Percentiles rank a stretch among this genome's conserved stretches.
Evolutionary conservation across 2,329 filamentous ascomycete genomes (phyloP).

Genomic region (Penicillium sp.): DNA sequence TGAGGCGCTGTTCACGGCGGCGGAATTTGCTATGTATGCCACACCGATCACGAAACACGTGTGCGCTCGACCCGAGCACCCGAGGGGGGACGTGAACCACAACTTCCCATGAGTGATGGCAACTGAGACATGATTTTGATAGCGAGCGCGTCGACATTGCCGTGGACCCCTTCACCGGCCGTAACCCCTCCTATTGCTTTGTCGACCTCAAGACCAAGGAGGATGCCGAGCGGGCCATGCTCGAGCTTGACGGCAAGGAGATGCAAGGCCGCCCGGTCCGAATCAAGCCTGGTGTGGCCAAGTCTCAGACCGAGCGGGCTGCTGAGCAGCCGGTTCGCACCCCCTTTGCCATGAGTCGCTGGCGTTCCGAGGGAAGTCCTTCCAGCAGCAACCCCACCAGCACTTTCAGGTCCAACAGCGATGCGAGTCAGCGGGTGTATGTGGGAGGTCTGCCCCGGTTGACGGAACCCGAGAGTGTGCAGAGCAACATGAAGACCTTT

Average conservation of each 20-base stretch:
- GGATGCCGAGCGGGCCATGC: constrained; percentile 53
- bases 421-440: constrained; percentile 41
- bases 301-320: constrained; percentile 31
- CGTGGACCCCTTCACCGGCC: constrained; percentile 59
- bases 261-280: constrained; percentile 57
- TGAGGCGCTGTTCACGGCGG: constrained; percentile 42
- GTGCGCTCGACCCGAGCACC: background rate
- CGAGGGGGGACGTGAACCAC: background rate
- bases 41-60: background rate
- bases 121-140: constrained; percentile 20
- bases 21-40: constrained; percentile 32
- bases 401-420: constrained; percentile 28
- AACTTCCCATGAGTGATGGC: constrained; percentile 2
- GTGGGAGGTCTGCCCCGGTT: constrained; percentile 44
- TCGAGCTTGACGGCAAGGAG: constrained; percentile 48
- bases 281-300: constrained; percentile 60
- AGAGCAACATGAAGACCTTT: constrained; percentile 39
- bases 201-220: constrained; percentile 58
- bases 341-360: constrained; percentile 36
- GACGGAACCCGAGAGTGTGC: constrained; percentile 37
- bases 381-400: constrained; percentile 17
- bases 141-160: constrained; percentile 61
- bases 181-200: constrained; percentile 71
- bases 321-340: constrained; percentile 9
- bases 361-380: constrained; percentile 33